These are phyloP conservation scores for Crepidotus variabilis DNA, from an alignment of 768 basidiomycete genomes.

Conservation along the genomic window DNA sequence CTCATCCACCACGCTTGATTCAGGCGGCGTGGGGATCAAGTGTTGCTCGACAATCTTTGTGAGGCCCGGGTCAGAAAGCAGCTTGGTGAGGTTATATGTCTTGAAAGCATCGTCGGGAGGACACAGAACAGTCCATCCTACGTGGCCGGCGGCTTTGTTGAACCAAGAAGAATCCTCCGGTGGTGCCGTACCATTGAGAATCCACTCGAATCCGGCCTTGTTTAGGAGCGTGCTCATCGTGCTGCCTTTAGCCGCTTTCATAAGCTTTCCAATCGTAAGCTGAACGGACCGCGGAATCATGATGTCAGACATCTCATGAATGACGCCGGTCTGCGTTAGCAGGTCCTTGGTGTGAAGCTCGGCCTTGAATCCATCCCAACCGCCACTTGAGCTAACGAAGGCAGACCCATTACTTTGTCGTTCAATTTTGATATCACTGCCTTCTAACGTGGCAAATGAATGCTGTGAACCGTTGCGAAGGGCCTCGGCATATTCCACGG, in stretches of 20 bases:
- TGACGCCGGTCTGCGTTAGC: slow-evolving; percentile 85
- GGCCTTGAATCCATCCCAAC: slow-evolving; percentile 71
- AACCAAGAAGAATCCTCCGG: slow-evolving; percentile 70
- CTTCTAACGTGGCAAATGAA: slow-evolving; percentile 81
- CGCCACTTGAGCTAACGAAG: slow-evolving; percentile 65
- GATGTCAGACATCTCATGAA: slow-evolving; percentile 84
- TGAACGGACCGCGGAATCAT: slow-evolving; percentile 86
- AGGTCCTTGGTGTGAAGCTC: slow-evolving; percentile 56
- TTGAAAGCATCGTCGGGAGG: slow-evolving; percentile 94
- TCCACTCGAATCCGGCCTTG: slow-evolving; percentile 87
- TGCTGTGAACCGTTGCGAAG: slow-evolving; percentile 63
- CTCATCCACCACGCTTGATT: slow-evolving; percentile 20
- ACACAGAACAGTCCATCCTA: slow-evolving; percentile 85
- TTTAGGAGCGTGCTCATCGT: slow-evolving; percentile 85
- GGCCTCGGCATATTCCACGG: slow-evolving; percentile 66
- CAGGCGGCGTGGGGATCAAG: slow-evolving; percentile 51
- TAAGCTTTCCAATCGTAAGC: slow-evolving; percentile 84
- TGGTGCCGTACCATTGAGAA: slow-evolving; percentile 80
- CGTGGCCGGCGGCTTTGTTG: slow-evolving; percentile 39
- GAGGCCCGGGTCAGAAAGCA: slow-evolving; percentile 59
- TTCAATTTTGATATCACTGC: slow-evolving; percentile 74
- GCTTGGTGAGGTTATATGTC: slow-evolving; percentile 70
- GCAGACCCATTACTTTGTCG: slow-evolving; percentile 48
- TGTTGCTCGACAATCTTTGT: slow-evolving; percentile 71
- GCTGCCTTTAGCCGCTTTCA: slow-evolving; percentile 82